These are phyloP conservation scores for Leptodermis oblonga DNA, from an alignment of 257 asterid genomes.

Conservation along the genomic window DNA sequence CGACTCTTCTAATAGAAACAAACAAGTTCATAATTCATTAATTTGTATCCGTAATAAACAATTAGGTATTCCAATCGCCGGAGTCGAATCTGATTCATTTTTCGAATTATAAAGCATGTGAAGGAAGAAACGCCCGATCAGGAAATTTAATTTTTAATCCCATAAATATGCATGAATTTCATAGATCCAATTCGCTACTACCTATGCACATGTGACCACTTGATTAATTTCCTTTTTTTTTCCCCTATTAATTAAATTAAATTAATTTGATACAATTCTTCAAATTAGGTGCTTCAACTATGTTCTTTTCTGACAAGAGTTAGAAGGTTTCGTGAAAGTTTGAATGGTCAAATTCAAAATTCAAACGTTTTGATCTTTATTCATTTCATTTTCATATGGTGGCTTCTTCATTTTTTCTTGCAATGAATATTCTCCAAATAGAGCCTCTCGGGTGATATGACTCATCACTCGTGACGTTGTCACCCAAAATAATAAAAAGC, in stretches of 20 bases:
- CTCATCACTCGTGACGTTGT: not conserved
- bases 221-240: not conserved
- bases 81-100: too few relatives aligned
- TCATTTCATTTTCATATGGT: not conserved
- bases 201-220: slow-evolving; percentile 30
- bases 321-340: slow-evolving; percentile 13
- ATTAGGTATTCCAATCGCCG: too few relatives aligned
- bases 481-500: not conserved
- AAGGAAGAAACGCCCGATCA: slow-evolving; percentile 22
- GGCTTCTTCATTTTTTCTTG: slow-evolving; percentile 1
- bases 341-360: slow-evolving; percentile 15
- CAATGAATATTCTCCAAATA: not conserved
- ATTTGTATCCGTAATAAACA: too few relatives aligned
- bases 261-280: too few relatives aligned
- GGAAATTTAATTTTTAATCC: slow-evolving; percentile 28
- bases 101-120: not conserved
- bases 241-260: too few relatives aligned
- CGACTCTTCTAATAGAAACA: too few relatives aligned
- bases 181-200: slow-evolving; percentile 8
- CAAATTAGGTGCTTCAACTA: not conserved
- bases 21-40: too few relatives aligned
- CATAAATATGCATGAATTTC: not conserved
- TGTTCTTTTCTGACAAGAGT: slow-evolving; percentile 2
- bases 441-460: too few relatives aligned
- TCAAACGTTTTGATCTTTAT: not conserved